Percentiles rank a stretch among this genome's conserved stretches.
Conservation (phyloP, 1,284 basidiomycete species). For the Cystobasidium pallidum region DNA sequence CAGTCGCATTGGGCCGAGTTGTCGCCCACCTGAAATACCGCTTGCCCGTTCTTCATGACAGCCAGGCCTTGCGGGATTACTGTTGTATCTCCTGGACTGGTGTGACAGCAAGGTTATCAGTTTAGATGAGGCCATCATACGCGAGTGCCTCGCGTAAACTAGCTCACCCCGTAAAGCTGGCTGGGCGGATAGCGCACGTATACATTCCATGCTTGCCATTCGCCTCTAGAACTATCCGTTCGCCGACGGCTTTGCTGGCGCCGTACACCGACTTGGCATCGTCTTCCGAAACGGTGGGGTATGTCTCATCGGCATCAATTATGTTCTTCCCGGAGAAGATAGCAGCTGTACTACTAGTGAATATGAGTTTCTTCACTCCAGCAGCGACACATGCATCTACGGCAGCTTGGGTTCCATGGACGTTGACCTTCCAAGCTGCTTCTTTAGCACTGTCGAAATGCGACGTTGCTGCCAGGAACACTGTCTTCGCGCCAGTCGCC, state of each 20-base stretch:
- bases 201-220: constrained; percentile 80
- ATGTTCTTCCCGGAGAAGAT: constrained; percentile 83
- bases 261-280: constrained; percentile 97
- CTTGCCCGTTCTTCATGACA: constrained; percentile 81
- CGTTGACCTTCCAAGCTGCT: constrained; percentile 68
- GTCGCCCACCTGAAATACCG: constrained; percentile 89
- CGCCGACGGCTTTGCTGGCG: constrained; percentile 70
- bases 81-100: constrained; percentile 87
- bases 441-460: constrained; percentile 36
- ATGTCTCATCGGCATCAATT: constrained; percentile 85
- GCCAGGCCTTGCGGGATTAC: constrained; percentile 79
- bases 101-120: neutral
- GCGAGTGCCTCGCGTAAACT: neutral
- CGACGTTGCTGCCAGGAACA: constrained; percentile 36
- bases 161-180: constrained; percentile 92
- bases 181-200: constrained; percentile 87
- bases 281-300: constrained; percentile 71
- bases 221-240: constrained; percentile 78
- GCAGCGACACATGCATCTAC: constrained; percentile 73
- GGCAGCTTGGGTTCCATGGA: constrained; percentile 83
- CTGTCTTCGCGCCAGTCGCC: constrained; percentile 34
- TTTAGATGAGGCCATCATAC: neutral
- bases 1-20: constrained; percentile 96
- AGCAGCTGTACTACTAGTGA: constrained; percentile 91
- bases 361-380: constrained; percentile 83